Evolutionary conservation across 441 rosid species (phyloP).

Genomic region (Gossypium davidsonii): DNA sequence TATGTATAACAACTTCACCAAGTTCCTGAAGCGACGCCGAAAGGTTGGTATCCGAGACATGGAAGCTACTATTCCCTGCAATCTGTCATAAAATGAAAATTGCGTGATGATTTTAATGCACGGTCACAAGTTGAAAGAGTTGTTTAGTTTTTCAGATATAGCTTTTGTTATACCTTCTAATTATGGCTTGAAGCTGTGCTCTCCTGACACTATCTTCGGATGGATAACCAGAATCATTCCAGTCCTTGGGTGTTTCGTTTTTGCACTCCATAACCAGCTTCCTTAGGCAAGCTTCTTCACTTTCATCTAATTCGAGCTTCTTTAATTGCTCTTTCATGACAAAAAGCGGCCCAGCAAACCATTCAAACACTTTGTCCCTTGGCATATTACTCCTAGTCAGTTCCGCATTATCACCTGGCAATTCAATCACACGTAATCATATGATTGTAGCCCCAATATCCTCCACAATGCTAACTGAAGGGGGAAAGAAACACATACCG

Average conservation of each 20-base stretch:
- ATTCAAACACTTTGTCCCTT: conserved; percentile 54
- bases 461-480: not conserved
- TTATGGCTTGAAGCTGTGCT: conserved; percentile 81
- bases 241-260: conserved; percentile 59
- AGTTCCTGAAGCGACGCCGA: conserved; percentile 56
- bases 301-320: conserved; percentile 43
- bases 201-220: conserved; percentile 48
- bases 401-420: conserved; percentile 58
- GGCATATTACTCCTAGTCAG: conserved; percentile 52
- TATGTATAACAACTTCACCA: conserved; percentile 49
- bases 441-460: not conserved
- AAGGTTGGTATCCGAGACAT: conserved; percentile 74
- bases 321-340: conserved; percentile 76
- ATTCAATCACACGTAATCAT: conserved; percentile 4
- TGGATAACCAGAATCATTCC: conserved; percentile 56
- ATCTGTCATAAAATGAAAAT: conserved; percentile 26
- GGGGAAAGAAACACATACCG: conserved; percentile 36
- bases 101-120: not conserved
- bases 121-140: not conserved
- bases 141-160: not conserved
- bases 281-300: conserved; percentile 55
- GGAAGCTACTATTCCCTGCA: conserved; percentile 71
- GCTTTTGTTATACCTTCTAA: conserved; percentile 45
- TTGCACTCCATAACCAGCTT: conserved; percentile 39
- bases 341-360: conserved; percentile 63